A percentile compares a stretch with the other conserved stretches of the same genome.
phyloP scores from a whole-genome alignment of 495 filamentous ascomycete genomes.

The Aspergillus avenaceus region DNA sequence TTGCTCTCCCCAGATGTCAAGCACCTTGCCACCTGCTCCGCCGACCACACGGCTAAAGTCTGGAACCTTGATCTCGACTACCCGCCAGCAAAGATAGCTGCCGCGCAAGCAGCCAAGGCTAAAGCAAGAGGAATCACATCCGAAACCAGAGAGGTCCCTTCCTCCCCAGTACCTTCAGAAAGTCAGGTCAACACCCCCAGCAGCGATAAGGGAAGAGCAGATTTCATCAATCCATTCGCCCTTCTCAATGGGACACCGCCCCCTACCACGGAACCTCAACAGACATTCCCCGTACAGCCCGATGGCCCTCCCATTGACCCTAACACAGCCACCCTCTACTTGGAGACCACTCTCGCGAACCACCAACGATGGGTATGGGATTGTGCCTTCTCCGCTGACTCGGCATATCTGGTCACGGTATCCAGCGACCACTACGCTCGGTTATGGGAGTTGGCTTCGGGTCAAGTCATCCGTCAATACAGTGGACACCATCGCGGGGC shows the following conservation, averaged over 20 bases:
- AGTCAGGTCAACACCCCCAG: slow-evolving; percentile 10
- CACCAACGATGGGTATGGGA: slow-evolving; percentile 99
- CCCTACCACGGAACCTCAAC: slow-evolving; percentile 23
- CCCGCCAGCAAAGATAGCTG: slow-evolving; percentile 42
- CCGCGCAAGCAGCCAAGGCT: slow-evolving; percentile 20
- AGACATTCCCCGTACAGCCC: slow-evolving; percentile 35
- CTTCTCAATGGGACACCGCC: slow-evolving; percentile 15
- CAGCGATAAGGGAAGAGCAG: slow-evolving; percentile 9
- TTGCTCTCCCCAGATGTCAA: slow-evolving; percentile 96
- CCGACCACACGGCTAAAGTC: slow-evolving; percentile 96
- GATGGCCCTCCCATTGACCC: slow-evolving; percentile 46
- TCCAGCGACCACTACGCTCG: slow-evolving; percentile 96
- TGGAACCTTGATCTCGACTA: slow-evolving; percentile 75
- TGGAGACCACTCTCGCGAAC: slow-evolving; percentile 86
- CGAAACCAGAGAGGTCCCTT: slow-evolving; percentile 13
- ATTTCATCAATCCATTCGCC: slow-evolving; percentile 19
- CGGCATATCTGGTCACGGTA: slow-evolving; percentile 94
- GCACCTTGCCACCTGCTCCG: slow-evolving; percentile 94
- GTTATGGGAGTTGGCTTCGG: slow-evolving; percentile 84
- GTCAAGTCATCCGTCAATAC: slow-evolving; percentile 93
- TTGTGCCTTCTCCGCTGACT: slow-evolving; percentile 95
- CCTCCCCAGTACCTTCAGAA: slow-evolving; percentile 14
- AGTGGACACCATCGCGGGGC: slow-evolving; percentile 95
- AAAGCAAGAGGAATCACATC: slow-evolving; percentile 17
- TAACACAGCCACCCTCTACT: slow-evolving; percentile 56